A percentile compares a stretch with the other conserved stretches of the same genome.
phyloP scores from a whole-genome alignment of 768 basidiomycete genomes.

The Ephemerocybe angulata region DNA sequence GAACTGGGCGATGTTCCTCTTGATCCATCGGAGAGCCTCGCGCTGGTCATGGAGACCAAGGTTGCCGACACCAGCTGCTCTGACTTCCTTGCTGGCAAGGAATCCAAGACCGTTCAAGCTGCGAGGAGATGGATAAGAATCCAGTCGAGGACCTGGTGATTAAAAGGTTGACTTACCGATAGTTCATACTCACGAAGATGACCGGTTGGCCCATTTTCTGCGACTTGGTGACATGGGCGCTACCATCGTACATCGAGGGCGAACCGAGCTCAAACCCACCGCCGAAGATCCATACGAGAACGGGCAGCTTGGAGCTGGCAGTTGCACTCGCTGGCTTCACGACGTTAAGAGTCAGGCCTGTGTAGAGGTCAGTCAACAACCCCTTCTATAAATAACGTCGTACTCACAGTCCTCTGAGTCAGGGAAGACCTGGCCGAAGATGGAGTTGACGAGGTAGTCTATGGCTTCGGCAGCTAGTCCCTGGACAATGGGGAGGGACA shows the following conservation, averaged over 20 bases:
- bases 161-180: constrained; percentile 24
- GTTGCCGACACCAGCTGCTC: constrained; percentile 51
- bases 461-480: constrained; percentile 33
- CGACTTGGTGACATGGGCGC: constrained; percentile 41
- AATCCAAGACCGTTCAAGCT: constrained; percentile 44
- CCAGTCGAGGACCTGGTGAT: too few species aligned
- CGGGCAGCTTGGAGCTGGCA: constrained; percentile 43
- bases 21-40: constrained; percentile 59
- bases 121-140: not conserved
- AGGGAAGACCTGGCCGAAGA: constrained; percentile 28
- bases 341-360: constrained; percentile 54
- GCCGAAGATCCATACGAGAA: constrained; percentile 54
- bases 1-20: constrained; percentile 59
- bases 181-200: constrained; percentile 55
- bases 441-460: constrained; percentile 29
- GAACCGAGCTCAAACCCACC: constrained; percentile 45
- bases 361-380: not conserved
- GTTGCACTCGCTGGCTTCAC: constrained; percentile 40
- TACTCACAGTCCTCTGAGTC: constrained; percentile 45
- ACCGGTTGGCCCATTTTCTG: constrained; percentile 40
- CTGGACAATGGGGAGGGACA: constrained; percentile 31
- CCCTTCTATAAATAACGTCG: too few species aligned
- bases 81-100: constrained; percentile 48
- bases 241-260: constrained; percentile 41
- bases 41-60: constrained; percentile 66